Conservation (phyloP, 2,329 filamentous ascomycete species). For the Diaporthe vaccinii region DNA sequence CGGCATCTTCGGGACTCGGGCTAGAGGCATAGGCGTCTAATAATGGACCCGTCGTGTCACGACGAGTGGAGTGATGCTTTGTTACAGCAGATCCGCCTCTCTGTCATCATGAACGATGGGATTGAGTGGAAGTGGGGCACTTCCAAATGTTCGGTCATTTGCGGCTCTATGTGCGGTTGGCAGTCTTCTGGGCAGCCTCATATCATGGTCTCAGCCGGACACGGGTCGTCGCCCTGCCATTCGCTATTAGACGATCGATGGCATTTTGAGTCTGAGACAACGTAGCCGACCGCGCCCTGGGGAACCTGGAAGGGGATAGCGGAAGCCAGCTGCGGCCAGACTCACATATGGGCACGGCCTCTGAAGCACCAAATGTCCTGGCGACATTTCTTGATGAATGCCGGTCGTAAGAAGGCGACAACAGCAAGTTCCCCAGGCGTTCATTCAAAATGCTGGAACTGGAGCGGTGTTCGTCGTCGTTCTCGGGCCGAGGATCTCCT, state of each 20-base stretch:
- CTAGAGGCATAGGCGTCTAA: not conserved
- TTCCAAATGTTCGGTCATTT: not conserved
- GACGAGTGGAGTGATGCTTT: not conserved
- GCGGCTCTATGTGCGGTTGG: not conserved
- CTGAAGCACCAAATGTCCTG: not conserved
- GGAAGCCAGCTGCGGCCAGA: not conserved
- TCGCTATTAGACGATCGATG: not conserved
- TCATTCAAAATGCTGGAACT: not conserved
- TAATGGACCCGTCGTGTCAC: not conserved
- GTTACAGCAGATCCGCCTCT: not conserved
- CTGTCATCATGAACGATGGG: not conserved
- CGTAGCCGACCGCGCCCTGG: not conserved
- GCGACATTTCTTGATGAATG: not conserved
- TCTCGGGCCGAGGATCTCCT: not conserved
- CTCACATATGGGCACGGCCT: not conserved
- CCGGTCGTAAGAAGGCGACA: not conserved
- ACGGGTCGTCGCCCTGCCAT: not conserved
- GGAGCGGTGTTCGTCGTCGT: not conserved
- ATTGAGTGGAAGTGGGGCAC: not conserved
- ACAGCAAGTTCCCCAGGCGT: not conserved
- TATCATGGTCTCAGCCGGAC: not conserved
- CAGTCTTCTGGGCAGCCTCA: not conserved
- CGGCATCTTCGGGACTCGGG: not conserved
- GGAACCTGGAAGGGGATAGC: too few relatives aligned
- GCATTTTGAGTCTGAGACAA: not conserved